These are phyloP conservation scores for Picochlorum sp. DNA, from an alignment of 139 green algal genomes.

Conservation along the genomic window DNA sequence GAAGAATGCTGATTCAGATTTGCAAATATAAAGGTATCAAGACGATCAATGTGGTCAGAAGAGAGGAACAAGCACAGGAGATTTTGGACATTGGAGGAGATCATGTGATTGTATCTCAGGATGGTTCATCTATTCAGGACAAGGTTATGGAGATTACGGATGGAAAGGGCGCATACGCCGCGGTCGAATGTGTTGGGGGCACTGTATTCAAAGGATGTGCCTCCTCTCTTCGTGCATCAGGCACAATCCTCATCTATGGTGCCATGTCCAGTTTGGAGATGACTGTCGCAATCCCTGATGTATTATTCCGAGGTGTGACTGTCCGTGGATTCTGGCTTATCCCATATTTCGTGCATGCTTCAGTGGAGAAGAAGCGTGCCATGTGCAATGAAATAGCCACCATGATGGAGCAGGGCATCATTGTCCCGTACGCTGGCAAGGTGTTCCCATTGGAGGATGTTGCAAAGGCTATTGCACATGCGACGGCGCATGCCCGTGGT, in stretches of 20 bases:
- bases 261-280: slow-evolving; percentile 16
- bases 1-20: slow-evolving; percentile 30
- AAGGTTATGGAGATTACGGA: slow-evolving; percentile 31
- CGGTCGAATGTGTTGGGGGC: slow-evolving; percentile 32
- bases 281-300: slow-evolving; percentile 12
- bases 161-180: slow-evolving; percentile 28
- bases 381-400: slow-evolving; percentile 7
- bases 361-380: background rate
- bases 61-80: slow-evolving; percentile 24
- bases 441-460: slow-evolving; percentile 21
- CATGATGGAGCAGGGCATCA: slow-evolving; percentile 13
- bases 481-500: slow-evolving; percentile 13
- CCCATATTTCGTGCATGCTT: background rate
- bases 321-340: slow-evolving; percentile 23
- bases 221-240: slow-evolving; percentile 1
- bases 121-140: slow-evolving; percentile 20
- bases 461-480: slow-evolving; percentile 11
- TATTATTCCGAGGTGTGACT: slow-evolving; percentile 16
- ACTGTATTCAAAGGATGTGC: slow-evolving; percentile 12
- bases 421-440: slow-evolving; percentile 15
- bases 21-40: slow-evolving; percentile 29
- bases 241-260: slow-evolving; percentile 19
- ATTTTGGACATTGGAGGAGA: slow-evolving; percentile 31
- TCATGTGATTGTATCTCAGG: slow-evolving; percentile 23
- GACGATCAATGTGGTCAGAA: slow-evolving; percentile 42